Base-by-base conservation (phyloP, 177 flowering plant genomes). In the Tripterygium wilfordii region DNA sequence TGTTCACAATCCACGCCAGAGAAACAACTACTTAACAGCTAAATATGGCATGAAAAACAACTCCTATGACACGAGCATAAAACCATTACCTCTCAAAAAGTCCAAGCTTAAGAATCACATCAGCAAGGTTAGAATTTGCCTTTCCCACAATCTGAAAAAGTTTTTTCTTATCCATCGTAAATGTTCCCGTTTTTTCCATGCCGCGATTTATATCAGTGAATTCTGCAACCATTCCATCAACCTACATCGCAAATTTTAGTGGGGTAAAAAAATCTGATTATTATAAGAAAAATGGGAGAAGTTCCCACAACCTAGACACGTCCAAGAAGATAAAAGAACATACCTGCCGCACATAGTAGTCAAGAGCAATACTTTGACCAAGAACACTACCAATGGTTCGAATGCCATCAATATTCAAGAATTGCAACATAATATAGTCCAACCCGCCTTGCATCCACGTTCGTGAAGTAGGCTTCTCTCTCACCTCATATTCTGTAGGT, bases 151-250 rank as follows among this genome's bases (percentile, higher is more conserved):
- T 69, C 56, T 88, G 95, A 63, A 92, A 88, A 20, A 92, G 82
- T 48, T 92, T 92, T 61, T 88, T 85, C 55, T 87, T 70, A 49
- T 83, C 61, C 98, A 92, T 92, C 40, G 88, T 82, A 64, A 92
- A 92, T 36, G 85, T 92, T 51, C 98, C 98, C 26, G 94, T 88
- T 67, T 89, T 79, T 64, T 89, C 96, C 96, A 92, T 82, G 41
- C 69, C 96, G 44, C 96, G 85, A 44, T 92, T 92, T 55, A 88
- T 92, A 65, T 86, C 98, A 10, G 95, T 92, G 51, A 92, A 89
- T 57, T 92, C 96, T 57, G 83, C 96, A 73, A 92, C 96, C 84
- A 92, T 88, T 18, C 96, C 97, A 75, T 92, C 96, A 52, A 92
- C 96, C 96, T 92, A 57, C 39, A n/a, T n/a, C n/a, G n/a, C 49